Conservation (phyloP, 2,329 filamentous ascomycete species). For the Fusarium protoensiforme region DNA sequence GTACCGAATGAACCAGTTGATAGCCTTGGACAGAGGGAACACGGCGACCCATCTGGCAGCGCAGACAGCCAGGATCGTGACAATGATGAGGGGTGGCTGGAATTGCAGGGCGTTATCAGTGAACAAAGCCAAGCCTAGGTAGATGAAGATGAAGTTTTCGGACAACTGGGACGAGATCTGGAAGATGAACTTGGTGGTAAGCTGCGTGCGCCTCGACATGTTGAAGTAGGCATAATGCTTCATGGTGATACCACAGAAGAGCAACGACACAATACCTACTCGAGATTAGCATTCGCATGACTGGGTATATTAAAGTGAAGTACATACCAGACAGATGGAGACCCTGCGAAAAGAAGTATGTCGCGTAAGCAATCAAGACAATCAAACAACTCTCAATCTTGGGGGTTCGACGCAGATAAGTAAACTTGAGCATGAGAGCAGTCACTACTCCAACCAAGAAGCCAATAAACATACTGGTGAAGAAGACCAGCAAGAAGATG, state of each 20-base stretch:
- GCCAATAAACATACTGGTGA: constrained; percentile 91
- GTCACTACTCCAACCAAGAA: constrained; percentile 87
- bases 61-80: constrained; percentile 92
- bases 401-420: constrained; percentile 88
- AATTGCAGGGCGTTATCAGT: constrained; percentile 89
- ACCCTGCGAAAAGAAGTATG: constrained; percentile 97
- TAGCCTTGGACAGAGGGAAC: constrained; percentile 87
- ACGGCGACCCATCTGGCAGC: constrained; percentile 93
- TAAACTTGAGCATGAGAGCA: constrained; percentile 92
- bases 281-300: constrained; percentile 14
- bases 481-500: constrained; percentile 96
- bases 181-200: constrained; percentile 98
- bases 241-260: constrained; percentile 97
- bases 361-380: constrained; percentile 93
- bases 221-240: constrained; percentile 99
- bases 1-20: constrained; percentile 94
- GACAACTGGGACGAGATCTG: constrained; percentile 94
- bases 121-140: constrained; percentile 93
- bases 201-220: constrained; percentile 96
- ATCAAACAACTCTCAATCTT: constrained; percentile 98
- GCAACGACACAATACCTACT: constrained; percentile 89
- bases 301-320: not conserved
- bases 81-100: constrained; percentile 93
- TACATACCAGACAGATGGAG: constrained; percentile 91
- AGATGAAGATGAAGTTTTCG: constrained; percentile 99